Conservation (phyloP, 495 filamentous ascomycete species). For the Evansstolkia leycettana region DNA sequence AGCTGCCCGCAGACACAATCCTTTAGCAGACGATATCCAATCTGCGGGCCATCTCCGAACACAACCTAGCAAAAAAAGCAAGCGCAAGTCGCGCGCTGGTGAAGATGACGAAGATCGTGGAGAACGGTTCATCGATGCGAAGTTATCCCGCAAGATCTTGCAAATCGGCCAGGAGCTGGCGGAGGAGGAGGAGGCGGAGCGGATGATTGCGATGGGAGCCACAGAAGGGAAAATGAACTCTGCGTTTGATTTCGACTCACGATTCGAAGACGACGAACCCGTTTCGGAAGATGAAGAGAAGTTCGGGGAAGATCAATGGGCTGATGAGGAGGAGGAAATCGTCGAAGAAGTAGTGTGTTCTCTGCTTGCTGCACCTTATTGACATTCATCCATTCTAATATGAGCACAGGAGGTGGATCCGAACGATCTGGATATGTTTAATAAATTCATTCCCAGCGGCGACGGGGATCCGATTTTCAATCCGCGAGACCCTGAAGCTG, state of each 20-base stretch:
- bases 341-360: slow-evolving; percentile 54
- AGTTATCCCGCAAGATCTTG: slow-evolving; percentile 76
- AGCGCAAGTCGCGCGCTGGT: slow-evolving; percentile 39
- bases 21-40: slow-evolving; percentile 59
- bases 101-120: slow-evolving; percentile 49
- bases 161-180: slow-evolving; percentile 72
- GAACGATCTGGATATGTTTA: slow-evolving; percentile 80
- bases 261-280: slow-evolving; percentile 40
- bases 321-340: slow-evolving; percentile 49
- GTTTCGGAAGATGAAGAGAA: slow-evolving; percentile 47
- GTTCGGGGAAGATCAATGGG: slow-evolving; percentile 43
- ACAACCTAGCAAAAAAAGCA: slow-evolving; percentile 41
- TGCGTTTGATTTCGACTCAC: slow-evolving; percentile 55
- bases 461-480: slow-evolving; percentile 37
- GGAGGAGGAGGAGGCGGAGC: slow-evolving; percentile 57
- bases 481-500: slow-evolving; percentile 30
- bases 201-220: slow-evolving; percentile 14
- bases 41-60: slow-evolving; percentile 48
- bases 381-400: slow-evolving; percentile 7
- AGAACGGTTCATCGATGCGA: slow-evolving; percentile 69
- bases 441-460: slow-evolving; percentile 66
- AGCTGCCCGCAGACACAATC: slow-evolving; percentile 47
- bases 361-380: too few relatives aligned
- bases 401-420: slow-evolving; percentile 61
- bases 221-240: slow-evolving; percentile 29